Evolutionary conservation across 768 basidiomycete species (phyloP), one percentile per base, ranked within the genome.

Genomic region (Hygrocybe coccinea): DNA sequence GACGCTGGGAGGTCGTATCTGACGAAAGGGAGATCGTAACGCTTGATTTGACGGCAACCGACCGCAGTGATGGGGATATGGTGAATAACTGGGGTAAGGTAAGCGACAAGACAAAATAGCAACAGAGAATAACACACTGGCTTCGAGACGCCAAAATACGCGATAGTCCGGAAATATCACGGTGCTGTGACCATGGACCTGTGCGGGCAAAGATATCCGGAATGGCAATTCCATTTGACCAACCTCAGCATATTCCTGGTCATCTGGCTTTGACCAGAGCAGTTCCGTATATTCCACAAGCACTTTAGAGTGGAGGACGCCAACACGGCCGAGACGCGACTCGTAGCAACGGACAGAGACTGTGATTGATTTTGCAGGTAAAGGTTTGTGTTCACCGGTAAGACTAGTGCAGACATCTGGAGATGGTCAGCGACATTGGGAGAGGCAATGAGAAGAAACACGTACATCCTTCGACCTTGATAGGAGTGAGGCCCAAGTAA

Each of bases 271-370:
- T 43, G 76, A 72, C 89, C 90, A 91, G 41, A 92, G 78, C 10
- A 79, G 73, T 59, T 83, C 76, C 8, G 80, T 76, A 64, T 83
- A 74, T 59, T 91, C 87, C 62, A 82, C 86, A 59, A 91, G 78
- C 29, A 88, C 60, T 52, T 86, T 87, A 35, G 84, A 81, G 43
- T 81, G 79, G 22, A 76, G 58, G 14, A 78, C 69, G 52, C 81
- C 81, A 54, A 84, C 71, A 58, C 82, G 83, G 56, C 81, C 81
- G 50, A 84, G 69, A 33, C 89, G 82, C 39, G 85, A 77, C 74
- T 93, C 90, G 67, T 91, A 91, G 70, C 90, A 93, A 43, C 89
- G 81, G 43, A 93, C 80, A n/a, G 84, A 80, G 62, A 95, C 76
- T 50, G 80, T 77, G 62, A 91, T 71, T 38, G 83, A 81, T 61